Conservation (phyloP, 2,329 filamentous ascomycete genomes). For the Diaporthe sp. region DNA sequence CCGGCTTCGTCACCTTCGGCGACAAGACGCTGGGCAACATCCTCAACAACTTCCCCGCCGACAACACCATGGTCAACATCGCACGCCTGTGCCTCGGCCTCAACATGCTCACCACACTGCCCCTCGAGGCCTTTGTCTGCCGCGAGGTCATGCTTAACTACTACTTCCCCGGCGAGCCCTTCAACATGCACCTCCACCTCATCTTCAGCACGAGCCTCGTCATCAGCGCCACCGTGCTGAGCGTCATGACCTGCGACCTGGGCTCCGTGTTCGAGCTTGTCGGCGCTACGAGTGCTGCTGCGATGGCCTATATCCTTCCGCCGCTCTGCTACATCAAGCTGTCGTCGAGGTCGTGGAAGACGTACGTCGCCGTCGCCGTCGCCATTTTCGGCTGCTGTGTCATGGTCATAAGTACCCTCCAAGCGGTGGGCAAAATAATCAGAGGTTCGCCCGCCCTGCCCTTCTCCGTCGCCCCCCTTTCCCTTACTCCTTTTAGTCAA, state of each 20-base stretch:
- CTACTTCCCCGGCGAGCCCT: slow-evolving; percentile 77
- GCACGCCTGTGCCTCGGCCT: slow-evolving; percentile 95
- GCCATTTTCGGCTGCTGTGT: slow-evolving; percentile 49
- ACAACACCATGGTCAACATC: slow-evolving; percentile 95
- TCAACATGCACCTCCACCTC: slow-evolving; percentile 86
- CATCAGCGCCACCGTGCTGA: slow-evolving; percentile 81
- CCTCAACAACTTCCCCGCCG: slow-evolving; percentile 94
- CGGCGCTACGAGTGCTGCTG: slow-evolving; percentile 93
- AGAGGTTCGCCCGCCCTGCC: slow-evolving; percentile 43
- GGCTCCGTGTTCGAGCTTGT: slow-evolving; percentile 96
- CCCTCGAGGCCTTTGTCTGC: slow-evolving; percentile 97
- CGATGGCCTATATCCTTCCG: slow-evolving; percentile 94
- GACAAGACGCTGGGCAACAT: slow-evolving; percentile 94
- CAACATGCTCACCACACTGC: slow-evolving; percentile 98
- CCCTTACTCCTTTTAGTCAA: no score
- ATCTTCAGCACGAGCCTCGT: slow-evolving; percentile 89
- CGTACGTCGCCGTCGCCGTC: slow-evolving; percentile 48
- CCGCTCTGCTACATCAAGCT: slow-evolving; percentile 96
- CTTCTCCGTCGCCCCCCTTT: not conserved
- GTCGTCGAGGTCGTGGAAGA: slow-evolving; percentile 70
- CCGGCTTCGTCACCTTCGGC: slow-evolving; percentile 93
- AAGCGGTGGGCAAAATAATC: slow-evolving; percentile 50
- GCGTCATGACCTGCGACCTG: slow-evolving; percentile 91
- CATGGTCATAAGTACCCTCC: slow-evolving; percentile 50
- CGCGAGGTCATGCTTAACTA: slow-evolving; percentile 96